Evolutionary conservation across 169 alveolate species (phyloP), one percentile per base, ranked within the genome.

Genomic region (Eimeria acervulina): DNA sequence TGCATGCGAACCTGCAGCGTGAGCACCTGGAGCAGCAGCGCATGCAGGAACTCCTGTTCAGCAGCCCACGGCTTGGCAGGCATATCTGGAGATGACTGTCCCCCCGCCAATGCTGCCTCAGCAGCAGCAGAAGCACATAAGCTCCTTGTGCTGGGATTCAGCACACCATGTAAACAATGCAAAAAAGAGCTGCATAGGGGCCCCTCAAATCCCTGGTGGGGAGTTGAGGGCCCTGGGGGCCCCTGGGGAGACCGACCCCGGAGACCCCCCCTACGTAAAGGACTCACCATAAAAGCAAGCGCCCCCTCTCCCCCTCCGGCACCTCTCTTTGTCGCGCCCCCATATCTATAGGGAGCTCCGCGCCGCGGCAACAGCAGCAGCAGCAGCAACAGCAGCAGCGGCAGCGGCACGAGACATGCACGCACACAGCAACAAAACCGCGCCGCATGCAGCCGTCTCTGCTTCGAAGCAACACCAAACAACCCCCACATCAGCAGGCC

Each of bases 1-100:
- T 83, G 91, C 91, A 83, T 83, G 91, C 91, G 74, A 51, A 83
- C 74, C 38, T 83, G 91, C 91, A 51, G 91, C 55, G 19, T 28
- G 15, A 83, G 61, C n/a, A 83, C 74, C 91, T 44, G 70, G 76
- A 38, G 31, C 66, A 83, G 91, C 76, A 83, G 44, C 47, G n/a
- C 76, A 51, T 83, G 91, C 40, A 83, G 76, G 38, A 52, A 51
- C 76, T 44, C 76, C 91, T 83, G 74, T 61, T 83, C 91, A 1
- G 70, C 91, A 51, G 47, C 91, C 42, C 83, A 72, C 26, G 51
- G 47, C 26, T 31, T 36, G 28, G 23, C 3, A 36, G 51, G 80
- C 19, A 10, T 19, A 68, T 10, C 10, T 26, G 19, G 44, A 26
- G 44, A 8, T 28, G 10, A 5, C 80, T 26, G 44, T 42, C 1